phyloP scores from a whole-genome alignment of 192 early-diverging fungal genomes.

The Rhizophagus sp. region DNA sequence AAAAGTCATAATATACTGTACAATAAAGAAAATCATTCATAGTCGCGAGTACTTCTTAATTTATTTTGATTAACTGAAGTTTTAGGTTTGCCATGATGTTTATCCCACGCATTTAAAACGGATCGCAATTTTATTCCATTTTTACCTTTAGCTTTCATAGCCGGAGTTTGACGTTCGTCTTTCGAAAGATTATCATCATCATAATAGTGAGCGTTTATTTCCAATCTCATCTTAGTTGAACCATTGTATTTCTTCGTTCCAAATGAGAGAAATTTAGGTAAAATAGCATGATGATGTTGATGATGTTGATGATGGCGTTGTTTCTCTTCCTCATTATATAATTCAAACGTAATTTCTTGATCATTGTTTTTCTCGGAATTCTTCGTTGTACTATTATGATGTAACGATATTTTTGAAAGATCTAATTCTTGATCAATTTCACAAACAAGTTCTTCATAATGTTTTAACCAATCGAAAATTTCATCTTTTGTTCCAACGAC shows the following conservation, averaged over 20 bases:
- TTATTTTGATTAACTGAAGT: too few relatives aligned
- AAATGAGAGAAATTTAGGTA: neutral
- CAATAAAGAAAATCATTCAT: too few relatives aligned
- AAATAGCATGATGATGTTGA: neutral
- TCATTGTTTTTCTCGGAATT: too few relatives aligned
- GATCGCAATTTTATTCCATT: too few relatives aligned
- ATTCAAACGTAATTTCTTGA: neutral
- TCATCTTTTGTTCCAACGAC: neutral
- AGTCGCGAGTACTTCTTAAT: too few relatives aligned
- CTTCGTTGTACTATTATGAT: too few relatives aligned
- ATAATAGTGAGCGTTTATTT: neutral
- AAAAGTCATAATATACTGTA: too few relatives aligned
- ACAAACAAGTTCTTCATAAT: neutral
- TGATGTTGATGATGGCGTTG: neutral
- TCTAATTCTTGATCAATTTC: neutral
- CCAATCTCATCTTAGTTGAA: neutral
- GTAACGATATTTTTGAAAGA: neutral
- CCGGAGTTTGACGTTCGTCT: too few relatives aligned
- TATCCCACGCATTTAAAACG: too few relatives aligned
- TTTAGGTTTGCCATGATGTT: too few relatives aligned
- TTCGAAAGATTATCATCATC: too few relatives aligned
- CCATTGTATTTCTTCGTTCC: neutral
- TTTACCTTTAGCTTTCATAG: too few relatives aligned
- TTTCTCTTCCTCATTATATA: neutral
- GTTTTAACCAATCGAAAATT: neutral